Percentiles rank a stretch among this genome's conserved stretches.
These are phyloP conservation scores for Pachyrhizus erosus DNA, from an alignment of 306 rosid genomes.

Conservation along the genomic window DNA sequence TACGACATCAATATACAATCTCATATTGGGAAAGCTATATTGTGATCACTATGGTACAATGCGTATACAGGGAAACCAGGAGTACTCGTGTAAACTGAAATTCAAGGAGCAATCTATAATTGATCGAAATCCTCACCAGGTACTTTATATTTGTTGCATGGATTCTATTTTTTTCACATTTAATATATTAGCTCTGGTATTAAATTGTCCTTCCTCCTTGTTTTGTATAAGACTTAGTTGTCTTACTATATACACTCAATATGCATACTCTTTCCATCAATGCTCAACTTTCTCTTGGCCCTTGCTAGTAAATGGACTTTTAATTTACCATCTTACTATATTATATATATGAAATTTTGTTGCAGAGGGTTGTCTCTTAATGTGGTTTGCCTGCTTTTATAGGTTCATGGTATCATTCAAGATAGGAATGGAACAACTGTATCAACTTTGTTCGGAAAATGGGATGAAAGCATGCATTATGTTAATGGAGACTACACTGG, in stretches of 20 bases:
- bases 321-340: neutral
- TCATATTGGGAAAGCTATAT: slow-evolving; percentile 94
- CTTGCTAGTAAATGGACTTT: slow-evolving; percentile 5
- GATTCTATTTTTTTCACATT: slow-evolving; percentile 23
- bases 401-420: slow-evolving; percentile 93
- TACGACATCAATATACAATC: slow-evolving; percentile 97
- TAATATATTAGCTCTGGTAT: slow-evolving; percentile 1
- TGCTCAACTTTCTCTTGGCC: slow-evolving; percentile 1
- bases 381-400: slow-evolving; percentile 28
- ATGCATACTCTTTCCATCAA: slow-evolving; percentile 11
- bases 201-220: slow-evolving; percentile 30
- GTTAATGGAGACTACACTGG: slow-evolving; percentile 78
- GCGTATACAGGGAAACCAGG: slow-evolving; percentile 88
- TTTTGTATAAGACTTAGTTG: slow-evolving; percentile 21
- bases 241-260: slow-evolving; percentile 8
- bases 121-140: slow-evolving; percentile 99
- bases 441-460: slow-evolving; percentile 92
- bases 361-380: slow-evolving; percentile 18
- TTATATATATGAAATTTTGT: neutral
- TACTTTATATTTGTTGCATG: slow-evolving; percentile 43
- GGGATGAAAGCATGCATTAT: slow-evolving; percentile 98
- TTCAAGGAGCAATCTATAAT: slow-evolving; percentile 98
- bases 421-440: slow-evolving; percentile 83
- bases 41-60: slow-evolving; percentile 99
- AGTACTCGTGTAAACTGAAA: slow-evolving; percentile 86